These are phyloP conservation scores for Heracleum sosnowskyi DNA, from an alignment of 129 eudicot species.

Conservation along the genomic window DNA sequence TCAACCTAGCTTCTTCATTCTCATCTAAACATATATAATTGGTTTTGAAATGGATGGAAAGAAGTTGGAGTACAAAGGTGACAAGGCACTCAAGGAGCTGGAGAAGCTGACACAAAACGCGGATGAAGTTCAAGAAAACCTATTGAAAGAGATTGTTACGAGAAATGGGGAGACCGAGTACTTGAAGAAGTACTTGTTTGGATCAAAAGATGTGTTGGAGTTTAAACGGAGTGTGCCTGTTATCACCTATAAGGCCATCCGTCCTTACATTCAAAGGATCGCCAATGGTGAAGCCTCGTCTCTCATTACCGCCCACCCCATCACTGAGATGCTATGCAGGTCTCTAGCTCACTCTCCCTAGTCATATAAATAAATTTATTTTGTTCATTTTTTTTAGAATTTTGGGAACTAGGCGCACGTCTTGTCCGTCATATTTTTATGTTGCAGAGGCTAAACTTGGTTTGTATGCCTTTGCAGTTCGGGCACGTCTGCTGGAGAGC, in stretches of 20 bases:
- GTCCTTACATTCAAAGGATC: constrained; percentile 66
- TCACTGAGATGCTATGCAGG: constrained; percentile 90
- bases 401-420: neutral
- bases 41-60: constrained; percentile 63
- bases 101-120: constrained; percentile 56
- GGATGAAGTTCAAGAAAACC: constrained; percentile 55
- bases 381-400: no score
- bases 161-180: constrained; percentile 66
- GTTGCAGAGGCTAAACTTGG: neutral
- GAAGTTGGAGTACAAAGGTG: constrained; percentile 81
- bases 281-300: constrained; percentile 77
- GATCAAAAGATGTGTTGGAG: constrained; percentile 33
- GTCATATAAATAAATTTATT: no score
- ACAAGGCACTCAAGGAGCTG: constrained; percentile 61
- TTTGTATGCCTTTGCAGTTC: constrained; percentile 50
- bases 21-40: neutral
- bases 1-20: neutral
- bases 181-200: constrained; percentile 35
- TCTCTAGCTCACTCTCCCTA: constrained; percentile 9
- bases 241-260: constrained; percentile 52
- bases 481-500: constrained; percentile 93
- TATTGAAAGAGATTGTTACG: constrained; percentile 44
- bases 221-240: constrained; percentile 56
- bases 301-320: constrained; percentile 60
- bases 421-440: neutral